Evolutionary conservation across 257 asterid genomes (phyloP), one percentile per base, ranked within the genome.

Genomic region (Lavandula angustifolia): DNA sequence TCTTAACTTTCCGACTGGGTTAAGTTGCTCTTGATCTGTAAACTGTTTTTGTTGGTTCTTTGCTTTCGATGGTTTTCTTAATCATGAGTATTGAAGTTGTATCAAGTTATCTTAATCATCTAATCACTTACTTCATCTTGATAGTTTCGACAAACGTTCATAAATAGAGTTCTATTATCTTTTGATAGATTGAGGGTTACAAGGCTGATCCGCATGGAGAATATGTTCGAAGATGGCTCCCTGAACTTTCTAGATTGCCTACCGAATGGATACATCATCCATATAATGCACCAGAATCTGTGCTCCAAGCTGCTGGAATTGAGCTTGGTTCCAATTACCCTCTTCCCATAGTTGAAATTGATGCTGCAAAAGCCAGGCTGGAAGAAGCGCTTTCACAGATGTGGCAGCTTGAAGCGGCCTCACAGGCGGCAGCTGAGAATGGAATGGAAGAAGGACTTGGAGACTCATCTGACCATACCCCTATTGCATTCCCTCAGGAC

Each of bases 211-310:
- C 99, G 3, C 73, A 87, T 6, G 99, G 99, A 42, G 99, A 92
- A 69, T 92, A 92, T 37, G 99, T 92, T 7, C 81, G 99, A 14
- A 70, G 99, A 51, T 92, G 99, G 99, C 96, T 89, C 61, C 99
- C 99, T 3, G 99, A 92, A 54, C 96, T 92, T 1, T 73, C 95
- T 60, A 73, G 97, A 34, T 67, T 89, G 43, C 99, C 99, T 6
- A 89, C 96, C 0, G 95, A 89, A 63, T 92, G 97, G 97, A 92
- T 92, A 59, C 99, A 92, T 60, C 99, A 89, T 60, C 97, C 96
- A 0, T 92, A 95, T 95, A 72, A 89, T 59, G 91, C 97, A 14
- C 97, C 97, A 4, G 95, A 85, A 67, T 75, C 86, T 2, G 88
- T 92, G 6, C 97, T 89, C 67, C 91, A 89, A 78, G 98, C 98